Evolutionary conservation across 2,329 filamentous ascomycete species (phyloP).

Genomic region (Teratosphaeria nubilosa): DNA sequence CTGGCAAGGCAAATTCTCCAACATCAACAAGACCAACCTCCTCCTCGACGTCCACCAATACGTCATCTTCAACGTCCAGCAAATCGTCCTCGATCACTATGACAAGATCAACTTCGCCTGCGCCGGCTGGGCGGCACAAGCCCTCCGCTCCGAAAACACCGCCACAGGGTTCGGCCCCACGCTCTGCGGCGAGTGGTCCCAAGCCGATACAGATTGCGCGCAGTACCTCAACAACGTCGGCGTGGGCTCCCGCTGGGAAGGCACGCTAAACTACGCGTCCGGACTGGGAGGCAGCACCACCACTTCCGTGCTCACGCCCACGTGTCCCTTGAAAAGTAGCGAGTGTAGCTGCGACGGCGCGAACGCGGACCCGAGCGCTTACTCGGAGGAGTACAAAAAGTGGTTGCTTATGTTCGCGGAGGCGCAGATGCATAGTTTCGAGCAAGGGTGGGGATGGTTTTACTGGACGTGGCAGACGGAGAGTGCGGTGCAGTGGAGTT

Average conservation of each 20-base stretch:
- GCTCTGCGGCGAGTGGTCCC: slow-evolving; percentile 92
- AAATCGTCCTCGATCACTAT: slow-evolving; percentile 71
- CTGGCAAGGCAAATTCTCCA: slow-evolving; percentile 76
- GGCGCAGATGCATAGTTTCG: slow-evolving; percentile 91
- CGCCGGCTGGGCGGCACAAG: slow-evolving; percentile 73
- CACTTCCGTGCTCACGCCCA: slow-evolving; percentile 55
- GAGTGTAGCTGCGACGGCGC: slow-evolving; percentile 67
- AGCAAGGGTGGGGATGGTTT: slow-evolving; percentile 93
- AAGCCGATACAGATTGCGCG: slow-evolving; percentile 94
- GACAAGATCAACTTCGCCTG: slow-evolving; percentile 84
- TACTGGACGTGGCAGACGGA: slow-evolving; percentile 99
- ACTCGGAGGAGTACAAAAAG: slow-evolving; percentile 65
- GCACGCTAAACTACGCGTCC: slow-evolving; percentile 56
- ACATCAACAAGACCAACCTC: slow-evolving; percentile 52
- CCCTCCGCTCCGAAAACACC: slow-evolving; percentile 59
- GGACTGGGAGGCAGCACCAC: slow-evolving; percentile 38
- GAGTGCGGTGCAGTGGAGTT: slow-evolving; percentile 80
- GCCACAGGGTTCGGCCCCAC: slow-evolving; percentile 81
- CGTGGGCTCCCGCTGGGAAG: slow-evolving; percentile 83
- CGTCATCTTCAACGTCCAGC: slow-evolving; percentile 88
- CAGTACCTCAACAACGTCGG: slow-evolving; percentile 79
- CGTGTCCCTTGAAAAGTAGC: slow-evolving; percentile 56
- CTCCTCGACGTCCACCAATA: slow-evolving; percentile 98
- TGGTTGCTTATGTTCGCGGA: slow-evolving; percentile 86
- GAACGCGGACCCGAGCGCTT: slow-evolving; percentile 61